Percentiles rank a stretch among this genome's conserved stretches.
phyloP scores from a whole-genome alignment of 371 early-diverging fungal species.

The Umbelopsis sp. region DNA sequence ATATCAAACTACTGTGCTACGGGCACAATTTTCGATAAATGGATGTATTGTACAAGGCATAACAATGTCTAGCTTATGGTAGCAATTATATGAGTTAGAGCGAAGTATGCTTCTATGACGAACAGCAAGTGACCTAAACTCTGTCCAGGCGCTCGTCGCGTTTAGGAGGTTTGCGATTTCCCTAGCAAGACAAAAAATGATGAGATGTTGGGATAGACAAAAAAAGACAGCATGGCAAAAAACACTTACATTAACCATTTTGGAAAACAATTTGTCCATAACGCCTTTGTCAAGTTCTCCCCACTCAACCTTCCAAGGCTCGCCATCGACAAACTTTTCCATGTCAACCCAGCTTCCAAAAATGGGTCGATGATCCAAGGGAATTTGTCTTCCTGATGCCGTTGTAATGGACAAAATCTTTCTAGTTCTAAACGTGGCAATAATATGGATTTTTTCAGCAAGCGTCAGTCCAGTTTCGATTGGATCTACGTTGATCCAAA shows the following conservation, averaged over 20 bases:
- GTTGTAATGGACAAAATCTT: conserved; percentile 47
- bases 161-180: conserved; percentile 7
- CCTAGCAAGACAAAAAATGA: background rate
- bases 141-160: conserved; percentile 4
- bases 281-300: conserved; percentile 14
- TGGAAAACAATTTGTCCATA: conserved; percentile 1
- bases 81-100: no score
- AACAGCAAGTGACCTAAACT: background rate
- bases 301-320: conserved; percentile 42
- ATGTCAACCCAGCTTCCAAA: conserved; percentile 26
- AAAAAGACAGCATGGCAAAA: background rate
- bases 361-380: conserved; percentile 39
- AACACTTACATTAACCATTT: conserved; percentile 12
- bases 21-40: no score
- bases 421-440: conserved; percentile 54
- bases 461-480: conserved; percentile 48
- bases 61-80: no score
- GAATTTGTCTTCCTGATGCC: conserved; percentile 42
- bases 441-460: conserved; percentile 49
- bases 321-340: conserved; percentile 43
- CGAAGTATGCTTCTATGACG: background rate
- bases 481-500: conserved; percentile 53
- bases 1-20: no score
- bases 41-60: no score
- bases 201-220: background rate